Conservation (phyloP, 768 basidiomycete genomes). For the Clitopilus passeckerianus region DNA sequence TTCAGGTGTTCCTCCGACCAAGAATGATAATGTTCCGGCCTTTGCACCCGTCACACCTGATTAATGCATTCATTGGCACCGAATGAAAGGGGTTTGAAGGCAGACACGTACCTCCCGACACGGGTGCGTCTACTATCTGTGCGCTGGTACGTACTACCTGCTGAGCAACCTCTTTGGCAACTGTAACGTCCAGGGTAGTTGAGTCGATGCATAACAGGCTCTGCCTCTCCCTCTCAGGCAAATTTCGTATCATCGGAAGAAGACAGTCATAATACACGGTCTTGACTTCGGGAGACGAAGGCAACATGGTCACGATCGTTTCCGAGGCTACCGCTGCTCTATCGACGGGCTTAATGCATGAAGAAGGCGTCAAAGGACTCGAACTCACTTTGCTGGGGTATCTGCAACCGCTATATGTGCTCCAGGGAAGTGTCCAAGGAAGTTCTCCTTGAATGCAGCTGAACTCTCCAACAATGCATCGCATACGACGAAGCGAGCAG, state of each 20-base stretch:
- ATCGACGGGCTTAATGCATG: conserved; percentile 9
- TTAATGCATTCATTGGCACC: not conserved
- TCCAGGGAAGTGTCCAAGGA: conserved; percentile 52
- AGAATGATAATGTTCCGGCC: conserved; percentile 85
- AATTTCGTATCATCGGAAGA: conserved; percentile 50
- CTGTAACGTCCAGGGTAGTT: conserved; percentile 81
- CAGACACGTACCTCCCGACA: conserved; percentile 72
- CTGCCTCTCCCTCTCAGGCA: conserved; percentile 32
- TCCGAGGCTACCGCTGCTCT: conserved; percentile 63
- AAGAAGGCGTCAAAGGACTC: conserved; percentile 7
- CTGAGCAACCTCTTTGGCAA: conserved; percentile 61
- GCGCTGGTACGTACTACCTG: conserved; percentile 53
- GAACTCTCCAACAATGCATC: conserved; percentile 65
- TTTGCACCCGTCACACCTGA: conserved; percentile 82
- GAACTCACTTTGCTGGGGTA: conserved; percentile 71
- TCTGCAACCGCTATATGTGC: conserved; percentile 53
- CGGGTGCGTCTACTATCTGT: conserved; percentile 87
- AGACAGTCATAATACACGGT: conserved; percentile 72
- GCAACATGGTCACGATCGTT: conserved; percentile 86
- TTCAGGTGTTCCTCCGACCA: conserved; percentile 73
- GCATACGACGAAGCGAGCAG: conserved; percentile 69
- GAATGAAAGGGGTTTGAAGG: not conserved
- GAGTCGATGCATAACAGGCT: conserved; percentile 79
- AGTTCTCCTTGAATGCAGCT: conserved; percentile 47
- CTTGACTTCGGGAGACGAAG: conserved; percentile 84